Base-by-base conservation (phyloP, 495 filamentous ascomycete species). In the Penicillium canescens region DNA sequence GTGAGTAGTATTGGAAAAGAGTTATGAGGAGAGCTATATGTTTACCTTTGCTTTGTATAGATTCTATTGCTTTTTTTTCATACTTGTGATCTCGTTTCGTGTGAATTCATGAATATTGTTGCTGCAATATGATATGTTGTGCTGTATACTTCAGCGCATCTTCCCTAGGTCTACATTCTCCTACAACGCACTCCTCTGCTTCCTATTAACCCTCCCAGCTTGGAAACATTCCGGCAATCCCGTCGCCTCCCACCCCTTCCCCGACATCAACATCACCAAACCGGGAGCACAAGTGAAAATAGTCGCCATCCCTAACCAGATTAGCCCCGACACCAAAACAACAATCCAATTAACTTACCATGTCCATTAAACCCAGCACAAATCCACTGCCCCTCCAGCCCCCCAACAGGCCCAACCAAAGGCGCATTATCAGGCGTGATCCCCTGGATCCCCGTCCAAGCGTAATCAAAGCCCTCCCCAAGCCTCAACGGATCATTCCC, bases 211-310 rank as follows among this genome's bases (percentile, higher is more conserved):
- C 9, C 28, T 31, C 8, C 28, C 28, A 31, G 28, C 28, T 12
- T 50, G 54, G 41, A 56, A 56, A 39, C 54, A 56, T 35, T 50
- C 46, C 13, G 54, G 54, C 23, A 56, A 47, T n/a, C 46, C 54
- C 6, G 54, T 56, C 18, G 50, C 54, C 12, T 45, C 13, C 46
- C 54, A 56, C 11, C 40, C 38, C 14, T 21, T n/a, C 3, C 54
- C 54, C 8, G 34, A 40, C 7, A 56, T 45, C 13, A 56, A 31
- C n/a, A 50, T 56, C 9, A 40, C 54, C 54, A 56, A 41, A 1
- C 54, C 54, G 9, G 54, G 54, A 8, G 54, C 46, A 38, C 46
- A 56, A 12, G 38, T 56, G n/a, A 56, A 56, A 20, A 56, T 44
- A 8, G 20, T 16, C 41, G 53, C 53, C 52, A 56, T 56, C 3